phyloP scores from a whole-genome alignment of 345 rosid genomes.

The Salix caprea region DNA sequence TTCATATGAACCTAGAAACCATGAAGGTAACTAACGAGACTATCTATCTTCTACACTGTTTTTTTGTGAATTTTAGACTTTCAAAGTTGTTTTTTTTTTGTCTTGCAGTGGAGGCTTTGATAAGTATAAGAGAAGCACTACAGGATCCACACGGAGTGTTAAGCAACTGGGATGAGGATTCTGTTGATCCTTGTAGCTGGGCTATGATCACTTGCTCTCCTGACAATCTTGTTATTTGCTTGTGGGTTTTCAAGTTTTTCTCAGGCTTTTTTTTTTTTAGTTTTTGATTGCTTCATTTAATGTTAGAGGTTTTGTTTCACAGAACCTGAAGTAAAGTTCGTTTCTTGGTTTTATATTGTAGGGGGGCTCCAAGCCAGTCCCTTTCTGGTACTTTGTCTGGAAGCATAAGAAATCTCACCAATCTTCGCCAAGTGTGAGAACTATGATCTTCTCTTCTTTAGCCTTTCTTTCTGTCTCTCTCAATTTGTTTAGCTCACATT shows the following conservation, averaged over 20 bases:
- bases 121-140: constrained; percentile 48
- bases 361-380: constrained; percentile 94
- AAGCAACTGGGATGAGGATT: constrained; percentile 87
- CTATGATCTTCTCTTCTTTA: constrained; percentile 1
- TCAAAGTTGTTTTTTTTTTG: background rate
- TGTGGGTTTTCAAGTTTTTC: constrained; percentile 41
- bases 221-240: constrained; percentile 71
- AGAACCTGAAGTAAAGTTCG: background rate
- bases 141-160: constrained; percentile 81
- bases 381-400: constrained; percentile 78
- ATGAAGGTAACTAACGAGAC: constrained; percentile 59
- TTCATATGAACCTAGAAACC: constrained; percentile 76
- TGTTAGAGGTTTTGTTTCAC: background rate
- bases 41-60: background rate
- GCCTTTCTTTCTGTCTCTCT: background rate
- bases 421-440: constrained; percentile 83
- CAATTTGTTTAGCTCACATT: background rate
- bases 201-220: constrained; percentile 84
- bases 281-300: background rate
- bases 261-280: background rate
- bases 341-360: constrained; percentile 36
- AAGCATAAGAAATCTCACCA: constrained; percentile 74
- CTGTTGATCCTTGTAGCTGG: constrained; percentile 99
- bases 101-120: constrained; percentile 73
- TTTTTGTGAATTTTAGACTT: background rate